A percentile compares a stretch with the other conserved stretches of the same genome.
Evolutionary conservation across 2,329 filamentous ascomycete genomes (phyloP).

Genomic region (Coniochaeta ligniaria): DNA sequence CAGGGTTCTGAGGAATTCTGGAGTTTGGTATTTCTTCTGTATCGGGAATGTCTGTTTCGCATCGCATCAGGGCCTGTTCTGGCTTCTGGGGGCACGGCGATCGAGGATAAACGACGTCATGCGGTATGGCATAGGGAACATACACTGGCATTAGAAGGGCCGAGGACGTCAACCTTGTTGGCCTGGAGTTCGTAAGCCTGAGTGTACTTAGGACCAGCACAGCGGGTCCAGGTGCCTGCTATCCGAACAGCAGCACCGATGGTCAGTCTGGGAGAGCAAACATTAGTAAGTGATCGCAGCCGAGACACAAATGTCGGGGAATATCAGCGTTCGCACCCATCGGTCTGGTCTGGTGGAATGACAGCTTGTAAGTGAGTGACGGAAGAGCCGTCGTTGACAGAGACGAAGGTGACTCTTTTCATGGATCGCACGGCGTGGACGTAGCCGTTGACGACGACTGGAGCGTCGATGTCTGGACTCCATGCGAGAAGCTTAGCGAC

Average conservation of each 20-base stretch:
- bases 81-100: background rate
- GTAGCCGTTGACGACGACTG: conserved; percentile 65
- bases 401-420: conserved; percentile 76
- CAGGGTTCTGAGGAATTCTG: conserved; percentile 80
- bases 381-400: conserved; percentile 82
- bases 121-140: conserved; percentile 20
- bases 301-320: conserved; percentile 14
- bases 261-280: conserved; percentile 52
- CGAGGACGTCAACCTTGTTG: conserved; percentile 60
- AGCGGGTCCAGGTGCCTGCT: conserved; percentile 68
- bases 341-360: conserved; percentile 61
- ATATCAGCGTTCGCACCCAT: conserved; percentile 51
- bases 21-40: conserved; percentile 91
- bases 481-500: conserved; percentile 51
- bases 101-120: conserved; percentile 6
- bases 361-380: conserved; percentile 74
- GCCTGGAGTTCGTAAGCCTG: conserved; percentile 68
- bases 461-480: conserved; percentile 33
- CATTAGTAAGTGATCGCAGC: conserved; percentile 19
- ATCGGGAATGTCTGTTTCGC: conserved; percentile 70
- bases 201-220: conserved; percentile 59
- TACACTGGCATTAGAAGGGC: conserved; percentile 73
- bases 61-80: background rate
- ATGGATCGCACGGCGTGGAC: conserved; percentile 80
- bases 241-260: conserved; percentile 76